A percentile compares a stretch with the other conserved stretches of the same genome.
Conservation (phyloP, 441 rosid species). For the Dalechampia spathulata region DNA sequence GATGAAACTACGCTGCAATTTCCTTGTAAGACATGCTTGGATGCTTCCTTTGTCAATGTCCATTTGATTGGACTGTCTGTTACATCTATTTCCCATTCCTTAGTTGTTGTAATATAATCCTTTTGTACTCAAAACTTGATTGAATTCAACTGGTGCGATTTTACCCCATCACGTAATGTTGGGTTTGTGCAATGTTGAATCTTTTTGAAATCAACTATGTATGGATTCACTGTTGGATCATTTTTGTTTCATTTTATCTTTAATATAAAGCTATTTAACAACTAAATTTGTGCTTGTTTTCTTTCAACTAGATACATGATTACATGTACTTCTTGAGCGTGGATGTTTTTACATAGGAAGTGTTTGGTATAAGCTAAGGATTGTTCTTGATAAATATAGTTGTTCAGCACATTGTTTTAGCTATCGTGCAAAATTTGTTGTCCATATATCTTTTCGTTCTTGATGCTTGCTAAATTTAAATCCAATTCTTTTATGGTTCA, state of each 20-base stretch:
- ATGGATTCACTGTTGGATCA: neutral
- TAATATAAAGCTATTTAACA: neutral
- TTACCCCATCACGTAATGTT: neutral
- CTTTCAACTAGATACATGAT: neutral
- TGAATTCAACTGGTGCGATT: too few species aligned
- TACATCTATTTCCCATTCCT: neutral
- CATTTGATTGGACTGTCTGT: neutral
- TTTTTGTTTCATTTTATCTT: neutral
- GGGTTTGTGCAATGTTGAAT: neutral
- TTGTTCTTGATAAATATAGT: neutral
- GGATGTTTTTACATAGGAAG: neutral
- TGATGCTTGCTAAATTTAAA: neutral
- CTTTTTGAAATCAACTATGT: neutral
- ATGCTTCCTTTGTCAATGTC: constrained; percentile 5
- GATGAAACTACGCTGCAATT: constrained; percentile 1
- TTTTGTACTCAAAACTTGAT: too few species aligned
- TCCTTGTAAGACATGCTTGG: neutral
- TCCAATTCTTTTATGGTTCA: neutral
- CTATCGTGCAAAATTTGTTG: neutral
- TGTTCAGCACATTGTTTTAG: neutral
- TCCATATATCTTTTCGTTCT: neutral
- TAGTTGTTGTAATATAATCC: neutral
- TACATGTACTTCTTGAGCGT: neutral
- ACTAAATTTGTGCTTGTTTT: neutral
- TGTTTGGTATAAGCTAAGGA: neutral